Base-by-base conservation (phyloP, 176 grass and related monocot species). In the Ensete glaucum region DNA sequence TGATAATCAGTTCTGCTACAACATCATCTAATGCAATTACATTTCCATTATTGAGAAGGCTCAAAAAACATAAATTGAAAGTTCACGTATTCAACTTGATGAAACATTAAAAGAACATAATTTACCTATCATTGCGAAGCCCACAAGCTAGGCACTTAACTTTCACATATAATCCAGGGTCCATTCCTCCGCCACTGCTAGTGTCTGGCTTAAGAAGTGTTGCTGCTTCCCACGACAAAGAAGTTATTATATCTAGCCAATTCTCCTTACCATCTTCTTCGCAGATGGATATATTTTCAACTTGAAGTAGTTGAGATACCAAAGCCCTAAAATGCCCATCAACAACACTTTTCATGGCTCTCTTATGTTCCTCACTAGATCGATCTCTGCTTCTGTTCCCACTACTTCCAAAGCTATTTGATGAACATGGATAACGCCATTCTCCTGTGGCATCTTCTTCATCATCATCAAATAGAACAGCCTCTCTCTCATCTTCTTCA, bases 211-310 rank as follows among this genome's bases (percentile, higher is more conserved):
- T 99, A 57, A 99, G 82, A 82, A 91, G 82, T 50, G 88, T 91
- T 62, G 95, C 95, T 53, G 88, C 95, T 82, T 99, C 95, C 95
- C 95, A 99, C 70, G 90, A 92, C 82, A 99, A 72, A 77, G 77
- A 87, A 53, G 88, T 99, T 81, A 99, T 84, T 85, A 99, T 99
- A 80, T 99, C 95, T 75, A 99, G 78, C 95, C 95, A 99, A 71
- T 78, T 85, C 27, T 87, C 82, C 70, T 79, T 88, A 50, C 84
- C 90, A 77, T 60, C 79, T 73, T 78, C 82, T 72, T 89, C 89
- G 78, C 65, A 77, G 27, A 87, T 71, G 34, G 80, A 78, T 48
- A 94, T 70, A 24, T 89, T 87, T 80, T 94, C 90, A 25, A 78
- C 90, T 80, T 94, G 81, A 82, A 99, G 86, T 77, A 99, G 88